phyloP scores from a whole-genome alignment of 441 rosid genomes.

The Hura crepitans region DNA sequence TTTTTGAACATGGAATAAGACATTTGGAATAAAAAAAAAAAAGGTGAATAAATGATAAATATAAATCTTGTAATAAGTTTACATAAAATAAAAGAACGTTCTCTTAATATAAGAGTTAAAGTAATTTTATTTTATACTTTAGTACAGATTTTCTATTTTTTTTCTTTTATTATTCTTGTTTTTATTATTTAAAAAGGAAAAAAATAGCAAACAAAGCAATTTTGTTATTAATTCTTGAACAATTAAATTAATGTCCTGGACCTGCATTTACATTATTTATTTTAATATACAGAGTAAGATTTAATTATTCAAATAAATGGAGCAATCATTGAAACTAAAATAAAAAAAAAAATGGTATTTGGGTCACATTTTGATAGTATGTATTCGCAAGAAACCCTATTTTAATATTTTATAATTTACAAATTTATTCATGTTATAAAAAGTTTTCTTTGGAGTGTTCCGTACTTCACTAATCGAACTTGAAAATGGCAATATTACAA shows the following conservation, averaged over 20 bases:
- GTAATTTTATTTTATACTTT: not conserved
- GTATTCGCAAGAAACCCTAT: not conserved
- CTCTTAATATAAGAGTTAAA: slow-evolving; percentile 1
- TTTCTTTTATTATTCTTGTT: too few species aligned
- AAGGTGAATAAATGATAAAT: too few species aligned
- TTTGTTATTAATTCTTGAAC: too few species aligned
- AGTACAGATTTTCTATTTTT: not conserved
- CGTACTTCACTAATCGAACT: not conserved
- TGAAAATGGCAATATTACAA: not conserved
- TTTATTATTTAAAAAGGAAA: too few species aligned
- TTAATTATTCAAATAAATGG: too few species aligned
- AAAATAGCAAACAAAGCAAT: too few species aligned
- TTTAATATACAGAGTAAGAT: not conserved
- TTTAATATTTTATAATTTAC: too few species aligned
- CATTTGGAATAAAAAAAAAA: not conserved
- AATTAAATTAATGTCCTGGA: too few species aligned
- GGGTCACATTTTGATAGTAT: not conserved
- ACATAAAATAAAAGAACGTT: not conserved
- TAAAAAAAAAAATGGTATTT: too few species aligned
- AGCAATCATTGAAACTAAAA: not conserved
- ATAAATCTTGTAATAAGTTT: not conserved
- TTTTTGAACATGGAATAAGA: slow-evolving; percentile 1
- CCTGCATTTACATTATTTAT: too few species aligned
- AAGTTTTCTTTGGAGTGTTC: not conserved
- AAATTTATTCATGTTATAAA: not conserved